Conservation (phyloP, 179 eudicot genomes). For the Drosera spatulata region DNA sequence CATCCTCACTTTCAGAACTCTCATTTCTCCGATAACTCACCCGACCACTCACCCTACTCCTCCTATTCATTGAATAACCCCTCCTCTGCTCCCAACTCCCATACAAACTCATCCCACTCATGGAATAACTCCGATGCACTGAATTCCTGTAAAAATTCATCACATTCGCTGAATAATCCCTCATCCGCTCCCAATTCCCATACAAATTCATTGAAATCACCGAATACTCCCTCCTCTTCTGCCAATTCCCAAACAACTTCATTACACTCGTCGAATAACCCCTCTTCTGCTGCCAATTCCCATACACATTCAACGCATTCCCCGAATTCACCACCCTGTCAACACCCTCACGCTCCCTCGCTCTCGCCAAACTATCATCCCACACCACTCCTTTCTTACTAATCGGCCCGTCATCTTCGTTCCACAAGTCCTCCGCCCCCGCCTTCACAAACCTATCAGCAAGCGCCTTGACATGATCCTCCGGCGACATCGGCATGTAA, state of each 20-base stretch:
- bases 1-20: background rate
- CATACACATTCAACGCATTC: constrained; percentile 1
- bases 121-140: constrained; percentile 10
- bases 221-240: constrained; percentile 9
- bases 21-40: background rate
- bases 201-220: background rate
- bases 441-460: constrained; percentile 72
- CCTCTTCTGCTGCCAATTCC: constrained; percentile 21
- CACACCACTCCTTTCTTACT: background rate
- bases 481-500: constrained; percentile 44
- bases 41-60: background rate
- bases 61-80: constrained; percentile 19
- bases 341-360: no score
- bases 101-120: background rate
- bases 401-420: constrained; percentile 65
- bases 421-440: constrained; percentile 86
- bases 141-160: constrained; percentile 9
- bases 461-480: constrained; percentile 58
- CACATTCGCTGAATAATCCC: constrained; percentile 24
- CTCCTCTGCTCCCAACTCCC: constrained; percentile 18
- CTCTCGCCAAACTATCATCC: no score
- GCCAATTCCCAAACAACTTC: constrained; percentile 12
- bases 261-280: constrained; percentile 8
- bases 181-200: constrained; percentile 15
- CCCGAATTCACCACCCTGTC: background rate